Evolutionary conservation across 768 basidiomycete genomes (phyloP), one percentile per base, ranked within the genome.

Genomic region (Hericium rajendrae): DNA sequence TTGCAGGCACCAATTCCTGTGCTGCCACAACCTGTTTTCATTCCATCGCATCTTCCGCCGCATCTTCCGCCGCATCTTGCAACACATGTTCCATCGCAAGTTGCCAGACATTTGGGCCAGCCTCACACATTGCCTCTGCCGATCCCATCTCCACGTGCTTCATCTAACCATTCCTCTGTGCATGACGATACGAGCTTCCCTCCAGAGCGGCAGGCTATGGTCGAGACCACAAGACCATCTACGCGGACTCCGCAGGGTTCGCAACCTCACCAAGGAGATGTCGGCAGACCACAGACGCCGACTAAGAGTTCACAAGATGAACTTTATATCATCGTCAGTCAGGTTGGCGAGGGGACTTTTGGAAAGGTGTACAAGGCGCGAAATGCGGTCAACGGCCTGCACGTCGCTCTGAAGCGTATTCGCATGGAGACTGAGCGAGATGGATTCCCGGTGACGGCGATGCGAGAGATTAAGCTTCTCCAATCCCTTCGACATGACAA

Each of bases 341-440:
- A 97, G 66, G 97, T 99, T 48, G 97, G 97, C 11, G 95, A 98
- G 70, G 97, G 97, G 2, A 99, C 97, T 2, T 99, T 98, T 67
- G 95, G 95, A 22, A 95, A 98, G 69, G 95, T 99, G 1, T 89
- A 97, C 75, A 99, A 99, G 71, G 95, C 95, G 3, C 80, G 83
- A 59, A 94, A 95, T 62, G 84, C 80, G 10, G 75, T 85, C 51
- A 86, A 83, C n/a, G 86, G 83, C 39, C 69, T 78, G 12, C 75
- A 86, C 60, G 94, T 97, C 40, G 97, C 97, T 16, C 72, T 99
- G 62, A 99, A 99, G 76, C 82, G 94, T 54, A 97, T 99, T 66
- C 81, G 94, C 46, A 97, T 99, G 94, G 97, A 99, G 69, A 81
- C 88, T 5, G 97, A 99, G 72, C 84, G 82, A 65, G 97, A 99